Base-by-base conservation (phyloP, 306 rosid genomes). In the Senna siamea region DNA sequence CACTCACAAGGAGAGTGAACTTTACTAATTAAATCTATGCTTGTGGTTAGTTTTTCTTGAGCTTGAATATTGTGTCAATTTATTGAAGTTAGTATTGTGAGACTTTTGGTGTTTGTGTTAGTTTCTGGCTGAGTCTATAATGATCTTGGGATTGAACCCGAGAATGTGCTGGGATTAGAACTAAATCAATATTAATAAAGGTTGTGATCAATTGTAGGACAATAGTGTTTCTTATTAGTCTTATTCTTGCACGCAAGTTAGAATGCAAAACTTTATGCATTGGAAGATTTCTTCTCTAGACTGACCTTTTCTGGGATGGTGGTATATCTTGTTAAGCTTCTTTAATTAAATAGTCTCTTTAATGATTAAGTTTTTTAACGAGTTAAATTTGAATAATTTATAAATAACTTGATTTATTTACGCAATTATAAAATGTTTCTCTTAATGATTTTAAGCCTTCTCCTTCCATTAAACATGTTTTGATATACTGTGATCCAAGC, bases 1-100 rank as follows among this genome's bases (percentile, higher is more conserved):
- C 79, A 80, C 96, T 12, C 89, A 88, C 69, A 89, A 86, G 83
- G 92, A 88, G 81, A 64, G 47, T 28, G 90, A 88, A 8, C 88
- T 89, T 62, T 62, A 6, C 43, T 89, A 44, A 78, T 61, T 50
- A 47, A 15, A 5, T 71, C 7, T 44, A 2, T 52, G 68, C n/a
- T n/a, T 44, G 28, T 60, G 5, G 9, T 41, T 71, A 11, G 84
- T 66, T 70, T 18, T 67, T 35, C 22, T 11, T 59, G 57, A 57
- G 58, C 68, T 74, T 19, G 74, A 41, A 8, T 40, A 2, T 26
- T 66, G 73, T 59, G 11, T 70, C 37, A 43, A 23, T 32, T 62
- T 50, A 30, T 68, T 43, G n/a, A 35, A 61, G n/a, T n/a, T n/a
- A n/a, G 43, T 58, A 40, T 8, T 60, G 38, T 79, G 74, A 66